phyloP scores from a whole-genome alignment of 352 stramenopile species.

The Saprolegnia parasitica region DNA sequence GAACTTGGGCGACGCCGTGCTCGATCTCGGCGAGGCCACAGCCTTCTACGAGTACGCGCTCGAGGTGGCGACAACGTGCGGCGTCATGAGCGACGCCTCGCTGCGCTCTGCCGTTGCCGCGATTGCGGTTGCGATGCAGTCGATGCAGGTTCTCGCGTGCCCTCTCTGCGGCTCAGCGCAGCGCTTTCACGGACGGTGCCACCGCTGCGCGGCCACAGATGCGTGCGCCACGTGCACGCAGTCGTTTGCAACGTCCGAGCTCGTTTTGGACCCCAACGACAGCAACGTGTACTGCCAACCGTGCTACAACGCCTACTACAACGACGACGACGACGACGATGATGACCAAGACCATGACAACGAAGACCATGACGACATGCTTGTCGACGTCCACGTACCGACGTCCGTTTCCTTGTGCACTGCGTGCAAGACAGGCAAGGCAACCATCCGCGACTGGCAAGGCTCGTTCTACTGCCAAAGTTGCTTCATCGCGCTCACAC shows the following conservation, averaged over 20 bases:
- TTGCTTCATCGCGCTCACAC: not conserved
- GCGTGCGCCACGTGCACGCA: constrained; percentile 53
- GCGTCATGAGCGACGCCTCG: not conserved
- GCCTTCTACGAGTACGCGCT: constrained; percentile 45
- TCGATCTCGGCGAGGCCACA: constrained; percentile 23
- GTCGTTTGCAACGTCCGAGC: constrained; percentile 13
- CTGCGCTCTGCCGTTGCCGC: not conserved
- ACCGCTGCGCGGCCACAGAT: not conserved
- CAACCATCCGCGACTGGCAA: not conserved
- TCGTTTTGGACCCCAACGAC: constrained; percentile 59
- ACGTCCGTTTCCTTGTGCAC: not conserved
- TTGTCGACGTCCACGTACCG: not conserved
- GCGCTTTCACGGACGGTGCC: constrained; percentile 33
- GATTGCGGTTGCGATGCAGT: constrained; percentile 29
- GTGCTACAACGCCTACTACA: constrained; percentile 72
- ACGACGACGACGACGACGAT: constrained; percentile 33
- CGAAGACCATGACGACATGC: not conserved
- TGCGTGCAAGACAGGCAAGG: not conserved
- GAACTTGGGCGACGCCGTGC: constrained; percentile 53
- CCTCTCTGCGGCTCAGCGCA: constrained; percentile 34
- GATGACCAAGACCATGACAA: constrained; percentile 20
- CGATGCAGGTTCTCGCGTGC: constrained; percentile 36
- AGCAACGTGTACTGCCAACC: constrained; percentile 57
- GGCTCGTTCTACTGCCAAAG: constrained; percentile 10
- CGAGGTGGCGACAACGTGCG: constrained; percentile 31